Evolutionary conservation across 805 yeast species (phyloP).

Genomic region (Lipomyces sp.): DNA sequence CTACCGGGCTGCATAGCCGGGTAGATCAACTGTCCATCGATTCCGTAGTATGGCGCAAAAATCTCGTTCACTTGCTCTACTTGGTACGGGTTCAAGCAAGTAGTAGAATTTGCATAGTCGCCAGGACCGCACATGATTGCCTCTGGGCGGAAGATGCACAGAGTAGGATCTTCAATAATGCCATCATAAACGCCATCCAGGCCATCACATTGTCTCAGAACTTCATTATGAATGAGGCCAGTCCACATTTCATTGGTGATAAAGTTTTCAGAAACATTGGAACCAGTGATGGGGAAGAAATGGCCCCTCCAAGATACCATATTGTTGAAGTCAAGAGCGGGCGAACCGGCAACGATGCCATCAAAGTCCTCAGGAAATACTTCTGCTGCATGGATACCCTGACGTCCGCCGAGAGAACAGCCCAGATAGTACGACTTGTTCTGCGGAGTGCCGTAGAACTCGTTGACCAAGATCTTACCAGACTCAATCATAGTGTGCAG

Average conservation of each 20-base stretch:
- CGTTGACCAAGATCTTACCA: conserved; percentile 4
- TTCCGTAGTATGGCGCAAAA: conserved; percentile 3
- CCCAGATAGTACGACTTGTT: conserved; percentile 12
- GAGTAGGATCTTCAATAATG: conserved; percentile 9
- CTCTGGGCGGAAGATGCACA: conserved; percentile 5
- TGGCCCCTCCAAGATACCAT: conserved; percentile 1
- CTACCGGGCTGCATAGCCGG: conserved; percentile 3
- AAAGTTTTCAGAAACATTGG: background rate
- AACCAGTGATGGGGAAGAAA: conserved; percentile 2
- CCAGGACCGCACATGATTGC: conserved; percentile 4
- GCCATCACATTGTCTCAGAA: conserved; percentile 8
- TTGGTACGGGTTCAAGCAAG: background rate
- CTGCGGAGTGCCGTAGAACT: conserved; percentile 5
- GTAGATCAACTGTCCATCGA: conserved; percentile 1
- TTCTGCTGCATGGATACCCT: conserved; percentile 9
- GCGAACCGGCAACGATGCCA: conserved; percentile 19
- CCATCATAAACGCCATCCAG: conserved; percentile 14
- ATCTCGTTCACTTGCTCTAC: conserved; percentile 1
- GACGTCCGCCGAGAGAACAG: conserved; percentile 14
- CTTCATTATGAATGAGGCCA: conserved; percentile 1
- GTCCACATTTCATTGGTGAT: conserved; percentile 1
- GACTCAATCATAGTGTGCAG: conserved; percentile 2
- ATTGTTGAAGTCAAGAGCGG: conserved; percentile 4
- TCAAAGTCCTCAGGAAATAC: conserved; percentile 12
- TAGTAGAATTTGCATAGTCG: background rate